Conservation (phyloP, 106 monocot species). For the Dendrobium officinale region DNA sequence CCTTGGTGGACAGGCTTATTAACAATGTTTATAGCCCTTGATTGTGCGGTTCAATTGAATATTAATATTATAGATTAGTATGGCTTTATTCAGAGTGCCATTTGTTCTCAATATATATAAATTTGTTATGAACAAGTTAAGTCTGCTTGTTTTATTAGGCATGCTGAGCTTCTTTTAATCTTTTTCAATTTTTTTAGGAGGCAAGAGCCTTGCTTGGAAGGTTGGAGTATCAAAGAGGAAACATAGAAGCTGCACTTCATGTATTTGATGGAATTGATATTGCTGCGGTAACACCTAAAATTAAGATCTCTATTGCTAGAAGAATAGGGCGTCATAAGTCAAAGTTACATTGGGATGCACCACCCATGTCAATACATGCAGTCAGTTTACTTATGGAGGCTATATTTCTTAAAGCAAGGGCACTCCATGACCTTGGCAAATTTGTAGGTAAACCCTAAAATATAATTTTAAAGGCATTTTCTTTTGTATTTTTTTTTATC, state of each 20-base stretch:
- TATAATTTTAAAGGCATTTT: neutral
- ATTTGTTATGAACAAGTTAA: neutral
- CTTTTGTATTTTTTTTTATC: neutral
- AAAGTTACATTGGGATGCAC: constrained; percentile 27
- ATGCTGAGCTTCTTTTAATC: neutral
- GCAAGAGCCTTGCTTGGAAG: constrained; percentile 91
- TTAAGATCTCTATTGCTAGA: constrained; percentile 52
- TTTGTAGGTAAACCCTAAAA: constrained; percentile 53
- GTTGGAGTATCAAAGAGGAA: constrained; percentile 85
- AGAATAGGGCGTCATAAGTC: constrained; percentile 33
- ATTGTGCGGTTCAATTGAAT: neutral
- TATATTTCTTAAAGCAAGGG: constrained; percentile 73
- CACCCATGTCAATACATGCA: constrained; percentile 64
- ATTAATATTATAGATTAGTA: neutral
- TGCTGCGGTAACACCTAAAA: constrained; percentile 50
- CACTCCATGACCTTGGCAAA: constrained; percentile 70
- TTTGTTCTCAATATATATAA: neutral
- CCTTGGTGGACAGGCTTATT: too few species aligned
- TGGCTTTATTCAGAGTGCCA: neutral
- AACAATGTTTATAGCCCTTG: neutral
- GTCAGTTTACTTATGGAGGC: constrained; percentile 76
- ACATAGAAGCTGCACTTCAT: constrained; percentile 79
- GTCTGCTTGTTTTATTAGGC: neutral
- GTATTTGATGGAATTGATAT: constrained; percentile 93
- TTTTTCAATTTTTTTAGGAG: constrained; percentile 43